Percentiles rank a stretch among this genome's conserved stretches.
These are phyloP conservation scores for Ganoderma sp. DNA, from an alignment of 1,284 basidiomycete genomes.

Conservation along the genomic window DNA sequence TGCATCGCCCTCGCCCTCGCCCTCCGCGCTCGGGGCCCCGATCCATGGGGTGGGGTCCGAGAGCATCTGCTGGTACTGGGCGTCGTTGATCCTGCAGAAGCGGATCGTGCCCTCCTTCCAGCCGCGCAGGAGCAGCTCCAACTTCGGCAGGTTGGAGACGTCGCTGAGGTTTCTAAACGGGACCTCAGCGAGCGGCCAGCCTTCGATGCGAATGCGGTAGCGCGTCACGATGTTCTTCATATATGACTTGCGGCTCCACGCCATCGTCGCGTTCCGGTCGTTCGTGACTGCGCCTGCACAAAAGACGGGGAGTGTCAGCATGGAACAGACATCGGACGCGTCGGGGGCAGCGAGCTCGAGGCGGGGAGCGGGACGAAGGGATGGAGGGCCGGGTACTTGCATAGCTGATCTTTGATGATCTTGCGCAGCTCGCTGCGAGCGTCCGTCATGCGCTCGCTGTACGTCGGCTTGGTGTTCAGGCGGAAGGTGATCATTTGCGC, in stretches of 20 bases:
- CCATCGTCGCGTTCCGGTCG: constrained; percentile 40
- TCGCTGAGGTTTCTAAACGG: constrained; percentile 44
- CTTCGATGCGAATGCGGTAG: constrained; percentile 41
- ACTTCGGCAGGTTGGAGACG: constrained; percentile 41
- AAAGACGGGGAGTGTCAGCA: constrained; percentile 8
- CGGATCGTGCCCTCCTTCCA: constrained; percentile 39
- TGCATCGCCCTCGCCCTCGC: constrained; percentile 13
- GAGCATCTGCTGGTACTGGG: constrained; percentile 24
- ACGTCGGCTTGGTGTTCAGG: constrained; percentile 38
- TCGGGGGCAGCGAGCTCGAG: not conserved
- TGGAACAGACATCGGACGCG: not conserved
- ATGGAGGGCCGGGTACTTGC: constrained; percentile 27
- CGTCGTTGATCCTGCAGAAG: constrained; percentile 36
- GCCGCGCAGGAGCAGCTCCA: constrained; percentile 39
- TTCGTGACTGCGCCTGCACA: constrained; percentile 38
- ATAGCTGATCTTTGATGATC: constrained; percentile 40
- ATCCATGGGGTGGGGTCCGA: constrained; percentile 31
- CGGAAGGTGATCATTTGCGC: constrained; percentile 31
- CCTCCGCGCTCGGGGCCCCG: constrained; percentile 16
- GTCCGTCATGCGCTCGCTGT: constrained; percentile 44
- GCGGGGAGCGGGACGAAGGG: not conserved
- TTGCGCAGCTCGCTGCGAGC: constrained; percentile 40
- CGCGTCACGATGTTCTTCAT: constrained; percentile 42
- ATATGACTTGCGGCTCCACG: constrained; percentile 39
- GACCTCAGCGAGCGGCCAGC: constrained; percentile 41